phyloP scores from a whole-genome alignment of 768 basidiomycete species.

The Phlebiopsis gigantea region DNA sequence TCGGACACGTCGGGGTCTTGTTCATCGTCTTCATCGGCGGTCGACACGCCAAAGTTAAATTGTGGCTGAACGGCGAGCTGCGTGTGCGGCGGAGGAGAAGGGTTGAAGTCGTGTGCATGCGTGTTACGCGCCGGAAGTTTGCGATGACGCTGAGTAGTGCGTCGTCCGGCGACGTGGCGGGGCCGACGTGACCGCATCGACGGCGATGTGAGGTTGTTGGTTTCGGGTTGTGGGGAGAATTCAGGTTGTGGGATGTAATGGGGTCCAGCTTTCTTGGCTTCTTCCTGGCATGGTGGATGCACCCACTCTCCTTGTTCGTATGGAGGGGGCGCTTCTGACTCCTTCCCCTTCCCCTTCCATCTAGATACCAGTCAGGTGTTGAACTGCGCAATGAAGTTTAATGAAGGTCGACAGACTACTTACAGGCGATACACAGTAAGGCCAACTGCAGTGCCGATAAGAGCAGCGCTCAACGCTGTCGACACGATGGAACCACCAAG shows the following conservation, averaged over 20 bases:
- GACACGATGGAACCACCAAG: constrained; percentile 81
- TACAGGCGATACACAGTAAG: constrained; percentile 84
- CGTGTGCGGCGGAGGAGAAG: constrained; percentile 21
- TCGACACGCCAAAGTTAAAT: constrained; percentile 32
- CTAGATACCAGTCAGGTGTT: constrained; percentile 30
- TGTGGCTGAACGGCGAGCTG: constrained; percentile 32
- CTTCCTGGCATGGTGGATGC: constrained; percentile 23
- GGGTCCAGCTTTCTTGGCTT: neutral
- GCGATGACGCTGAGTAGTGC: constrained; percentile 34
- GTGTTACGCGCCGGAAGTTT: constrained; percentile 18
- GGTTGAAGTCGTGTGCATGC: constrained; percentile 9
- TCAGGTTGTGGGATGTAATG: constrained; percentile 3
- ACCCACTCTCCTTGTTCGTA: constrained; percentile 60
- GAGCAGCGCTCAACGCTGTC: constrained; percentile 78
- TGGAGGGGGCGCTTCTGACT: constrained; percentile 50
- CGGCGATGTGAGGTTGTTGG: constrained; percentile 30
- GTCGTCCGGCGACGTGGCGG: constrained; percentile 32
- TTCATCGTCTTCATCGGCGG: constrained; percentile 20
- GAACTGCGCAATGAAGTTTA: neutral
- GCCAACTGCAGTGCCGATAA: constrained; percentile 84
- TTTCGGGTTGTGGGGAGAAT: constrained; percentile 1
- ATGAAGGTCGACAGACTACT: constrained; percentile 35
- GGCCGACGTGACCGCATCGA: constrained; percentile 33
- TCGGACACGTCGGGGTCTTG: constrained; percentile 40
- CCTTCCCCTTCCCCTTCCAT: constrained; percentile 75